These are phyloP conservation scores for Gloeophyllum trabeum DNA, from an alignment of 768 basidiomycete genomes.

Conservation along the genomic window DNA sequence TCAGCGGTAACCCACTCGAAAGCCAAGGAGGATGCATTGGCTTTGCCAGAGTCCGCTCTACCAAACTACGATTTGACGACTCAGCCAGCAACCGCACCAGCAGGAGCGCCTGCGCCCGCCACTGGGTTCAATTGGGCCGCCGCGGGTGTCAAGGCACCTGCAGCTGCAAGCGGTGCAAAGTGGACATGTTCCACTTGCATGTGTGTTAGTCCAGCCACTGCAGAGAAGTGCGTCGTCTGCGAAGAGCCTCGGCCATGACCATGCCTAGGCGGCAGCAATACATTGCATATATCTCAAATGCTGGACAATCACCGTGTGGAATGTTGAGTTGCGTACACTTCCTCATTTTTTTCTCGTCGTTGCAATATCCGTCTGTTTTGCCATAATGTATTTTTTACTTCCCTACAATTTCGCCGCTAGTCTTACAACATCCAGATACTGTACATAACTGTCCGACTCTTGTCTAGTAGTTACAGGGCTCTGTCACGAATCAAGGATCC, in stretches of 20 bases:
- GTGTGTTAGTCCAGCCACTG: conserved; percentile 24
- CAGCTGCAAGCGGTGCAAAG: conserved; percentile 12
- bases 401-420: background rate
- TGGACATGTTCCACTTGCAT: conserved; percentile 54
- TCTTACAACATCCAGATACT: too few species aligned
- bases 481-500: too few species aligned
- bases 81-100: conserved; percentile 5
- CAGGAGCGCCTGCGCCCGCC: conserved; percentile 11
- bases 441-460: too few species aligned
- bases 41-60: conserved; percentile 28
- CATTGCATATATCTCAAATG: background rate
- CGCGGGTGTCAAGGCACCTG: conserved; percentile 42
- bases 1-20: too few species aligned
- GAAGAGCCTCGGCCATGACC: conserved; percentile 22
- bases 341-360: conserved; percentile 1
- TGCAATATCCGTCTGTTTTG: background rate
- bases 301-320: too few species aligned
- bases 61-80: conserved; percentile 29
- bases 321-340: too few species aligned
- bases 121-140: conserved; percentile 51
- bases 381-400: background rate
- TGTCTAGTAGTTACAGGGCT: too few species aligned
- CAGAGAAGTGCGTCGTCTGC: conserved; percentile 34
- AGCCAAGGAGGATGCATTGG: conserved; percentile 25
- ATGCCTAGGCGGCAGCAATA: background rate